phyloP scores from a whole-genome alignment of 2,329 filamentous ascomycete genomes.

The Mollisia scopiformis region DNA sequence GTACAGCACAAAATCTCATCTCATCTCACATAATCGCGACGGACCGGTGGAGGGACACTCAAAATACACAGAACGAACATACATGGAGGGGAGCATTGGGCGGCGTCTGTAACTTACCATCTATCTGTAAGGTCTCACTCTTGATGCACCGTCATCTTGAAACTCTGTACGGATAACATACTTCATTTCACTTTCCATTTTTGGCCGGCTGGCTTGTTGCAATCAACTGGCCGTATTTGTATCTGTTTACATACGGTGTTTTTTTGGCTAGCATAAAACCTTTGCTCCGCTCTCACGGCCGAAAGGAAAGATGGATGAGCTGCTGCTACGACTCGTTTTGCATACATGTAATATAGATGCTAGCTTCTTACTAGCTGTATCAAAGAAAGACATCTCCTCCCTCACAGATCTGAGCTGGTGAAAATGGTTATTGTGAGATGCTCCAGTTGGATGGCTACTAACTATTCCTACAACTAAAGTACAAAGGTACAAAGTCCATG shows the following conservation, averaged over 20 bases:
- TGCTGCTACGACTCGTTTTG: conserved; percentile 1
- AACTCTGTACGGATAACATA: neutral
- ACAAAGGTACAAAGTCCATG: neutral
- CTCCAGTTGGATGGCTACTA: neutral
- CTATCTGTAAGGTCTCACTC: neutral
- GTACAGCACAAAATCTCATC: neutral
- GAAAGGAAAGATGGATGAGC: neutral
- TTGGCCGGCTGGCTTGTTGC: neutral
- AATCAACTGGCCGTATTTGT: conserved; percentile 3
- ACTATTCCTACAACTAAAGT: neutral
- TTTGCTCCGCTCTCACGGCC: conserved; percentile 6
- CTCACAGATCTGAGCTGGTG: neutral
- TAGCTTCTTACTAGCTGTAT: neutral
- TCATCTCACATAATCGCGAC: neutral
- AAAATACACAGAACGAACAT: neutral
- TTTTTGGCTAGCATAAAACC: neutral
- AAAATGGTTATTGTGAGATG: neutral
- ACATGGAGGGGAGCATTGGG: neutral
- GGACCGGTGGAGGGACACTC: neutral
- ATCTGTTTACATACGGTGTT: conserved; percentile 1
- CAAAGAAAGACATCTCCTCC: conserved; percentile 14
- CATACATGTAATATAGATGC: conserved; percentile 11
- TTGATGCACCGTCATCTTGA: neutral
- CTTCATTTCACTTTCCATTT: neutral
- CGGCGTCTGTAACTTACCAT: neutral